Base-by-base conservation (phyloP, 176 grass and related monocot species). In the Eremochloa ophiuroides region DNA sequence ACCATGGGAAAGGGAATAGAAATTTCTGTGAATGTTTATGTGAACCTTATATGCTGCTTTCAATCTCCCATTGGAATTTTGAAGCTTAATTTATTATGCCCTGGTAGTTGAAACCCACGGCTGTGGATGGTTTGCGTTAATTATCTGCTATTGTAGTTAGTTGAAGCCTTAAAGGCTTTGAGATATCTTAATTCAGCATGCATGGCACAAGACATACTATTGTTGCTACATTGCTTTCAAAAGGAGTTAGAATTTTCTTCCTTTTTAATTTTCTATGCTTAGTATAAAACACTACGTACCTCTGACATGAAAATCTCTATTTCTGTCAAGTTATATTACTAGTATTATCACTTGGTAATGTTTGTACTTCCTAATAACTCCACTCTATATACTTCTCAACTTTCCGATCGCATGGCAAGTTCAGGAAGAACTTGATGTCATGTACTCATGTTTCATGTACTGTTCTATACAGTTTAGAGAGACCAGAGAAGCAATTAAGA, bases 391-490 rank as follows among this genome's bases (percentile, higher is more conserved):
- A n/a, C n/a, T 18, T 40, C 56, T 58, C 17, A 53, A 26, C 5
- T 72, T 84, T 80, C 69, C 62, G 42, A 76, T 81, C 55, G 64
- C 42, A 53, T 58, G 42, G 2, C 31, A 80, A 85, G 20, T 51
- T 69, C 70, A 85, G 70, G 22, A 67, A 26, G 68, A 70, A 62
- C 26, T 76, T 56, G 25, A 35, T 35, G 5, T n/a, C n/a, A 23
- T 76, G 75, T n/a, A n/a, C n/a, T 71, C 77, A 71, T 75, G 62
- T 35, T 10, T 69, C 30, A 31, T 59, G 27, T 80, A 82, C 26
- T 66, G 27, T 81, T 72, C 85, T 38, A 72, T 29, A 58, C 58
- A 66, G 44, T 71, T 76, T 71, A 81, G 42, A 37, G 63, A 61
- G 74, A 22, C 33, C 6, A 81, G 37, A 46, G 34, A 17, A 64